Percentiles rank a stretch among this genome's conserved stretches.
These are phyloP conservation scores for Colletotrichum sp. DNA, from an alignment of 2,329 filamentous ascomycete species.

Conservation along the genomic window DNA sequence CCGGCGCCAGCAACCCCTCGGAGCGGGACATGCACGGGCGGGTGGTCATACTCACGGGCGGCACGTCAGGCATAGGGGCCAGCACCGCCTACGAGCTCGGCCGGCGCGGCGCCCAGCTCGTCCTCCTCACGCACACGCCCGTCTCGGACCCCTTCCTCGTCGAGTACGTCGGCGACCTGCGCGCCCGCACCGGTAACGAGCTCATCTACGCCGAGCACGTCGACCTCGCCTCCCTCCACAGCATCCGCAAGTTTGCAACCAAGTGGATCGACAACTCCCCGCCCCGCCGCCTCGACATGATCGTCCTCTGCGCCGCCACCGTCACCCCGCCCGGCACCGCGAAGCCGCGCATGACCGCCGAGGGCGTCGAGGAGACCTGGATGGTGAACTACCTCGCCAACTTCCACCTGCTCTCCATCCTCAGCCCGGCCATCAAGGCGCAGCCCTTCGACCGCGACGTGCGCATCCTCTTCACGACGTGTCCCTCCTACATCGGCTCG, in stretches of 20 bases:
- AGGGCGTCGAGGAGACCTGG: constrained; percentile 90
- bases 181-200: constrained; percentile 76
- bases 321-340: constrained; percentile 71
- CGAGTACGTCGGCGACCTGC: constrained; percentile 90
- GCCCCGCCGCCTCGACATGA: constrained; percentile 85
- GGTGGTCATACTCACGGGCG: constrained; percentile 91
- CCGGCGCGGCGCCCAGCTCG: constrained; percentile 81
- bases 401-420: constrained; percentile 90
- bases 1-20: constrained; percentile 73
- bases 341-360: constrained; percentile 64
- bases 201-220: constrained; percentile 96
- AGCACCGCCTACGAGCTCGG: constrained; percentile 77
- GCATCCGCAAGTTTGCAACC: constrained; percentile 90
- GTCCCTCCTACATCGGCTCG: constrained; percentile 84
- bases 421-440: constrained; percentile 86
- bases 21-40: constrained; percentile 92
- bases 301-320: constrained; percentile 85
- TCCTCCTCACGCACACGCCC: constrained; percentile 84
- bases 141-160: constrained; percentile 86
- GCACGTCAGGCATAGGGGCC: constrained; percentile 91
- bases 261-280: constrained; percentile 98
- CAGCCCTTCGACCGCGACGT: constrained; percentile 96
- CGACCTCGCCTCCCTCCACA: constrained; percentile 86
- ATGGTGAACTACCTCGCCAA: constrained; percentile 95
- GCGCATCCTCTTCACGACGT: constrained; percentile 83